Conservation (phyloP, 257 asterid genomes). For the Scutellaria barbata region DNA sequence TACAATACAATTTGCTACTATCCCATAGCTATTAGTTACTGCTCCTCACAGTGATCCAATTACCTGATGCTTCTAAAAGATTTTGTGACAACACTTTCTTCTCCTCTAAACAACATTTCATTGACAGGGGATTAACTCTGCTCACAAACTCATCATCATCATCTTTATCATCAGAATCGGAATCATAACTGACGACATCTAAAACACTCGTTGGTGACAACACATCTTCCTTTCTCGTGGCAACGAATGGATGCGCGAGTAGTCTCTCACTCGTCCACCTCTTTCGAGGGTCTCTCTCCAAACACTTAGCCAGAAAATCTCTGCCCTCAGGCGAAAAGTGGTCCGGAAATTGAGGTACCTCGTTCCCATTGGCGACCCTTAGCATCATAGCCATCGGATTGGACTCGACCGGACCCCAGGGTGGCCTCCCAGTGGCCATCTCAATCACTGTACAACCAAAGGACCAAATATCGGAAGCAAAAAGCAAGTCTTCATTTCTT, state of each 20-base stretch:
- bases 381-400: conserved; percentile 49
- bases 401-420: conserved; percentile 45
- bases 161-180: conserved; percentile 14
- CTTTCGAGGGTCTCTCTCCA: conserved; percentile 48
- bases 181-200: conserved; percentile 41
- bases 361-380: conserved; percentile 49
- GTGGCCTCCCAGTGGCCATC: conserved; percentile 63
- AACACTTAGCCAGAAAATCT: conserved; percentile 57
- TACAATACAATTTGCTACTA: conserved; percentile 24
- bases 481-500: conserved; percentile 42
- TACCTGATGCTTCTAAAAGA: conserved; percentile 38
- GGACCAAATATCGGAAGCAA: conserved; percentile 66
- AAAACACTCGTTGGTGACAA: conserved; percentile 59
- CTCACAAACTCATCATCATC: conserved; percentile 27
- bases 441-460: conserved; percentile 71
- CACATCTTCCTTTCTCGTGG: not conserved
- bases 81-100: conserved; percentile 3
- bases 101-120: conserved; percentile 29
- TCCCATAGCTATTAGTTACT: conserved; percentile 26
- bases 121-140: conserved; percentile 31
- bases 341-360: conserved; percentile 49
- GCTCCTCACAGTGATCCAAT: conserved; percentile 65
- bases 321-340: conserved; percentile 50
- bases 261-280: conserved; percentile 51
- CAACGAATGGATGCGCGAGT: conserved; percentile 56